These are phyloP conservation scores for Aspergillus sp. DNA, from an alignment of 2,329 filamentous ascomycete genomes.

Conservation along the genomic window DNA sequence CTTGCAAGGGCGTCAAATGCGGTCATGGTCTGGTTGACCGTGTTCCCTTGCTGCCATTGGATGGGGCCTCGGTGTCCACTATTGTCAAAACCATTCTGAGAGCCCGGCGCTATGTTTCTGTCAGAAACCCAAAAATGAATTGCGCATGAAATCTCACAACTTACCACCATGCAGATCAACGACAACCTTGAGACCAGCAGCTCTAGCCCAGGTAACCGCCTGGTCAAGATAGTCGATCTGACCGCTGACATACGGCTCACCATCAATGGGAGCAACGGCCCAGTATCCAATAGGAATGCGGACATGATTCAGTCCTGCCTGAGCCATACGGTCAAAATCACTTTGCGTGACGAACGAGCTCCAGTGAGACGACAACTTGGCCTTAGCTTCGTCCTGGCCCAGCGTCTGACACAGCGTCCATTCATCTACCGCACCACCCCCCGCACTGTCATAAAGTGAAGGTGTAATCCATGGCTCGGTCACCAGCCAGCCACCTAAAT, in stretches of 20 bases:
- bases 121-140: not conserved
- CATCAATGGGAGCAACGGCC: conserved; percentile 57
- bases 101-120: conserved; percentile 52
- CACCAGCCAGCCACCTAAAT: conserved; percentile 66
- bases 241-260: conserved; percentile 64
- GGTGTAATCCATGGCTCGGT: conserved; percentile 67
- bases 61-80: conserved; percentile 53
- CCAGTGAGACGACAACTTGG: conserved; percentile 59
- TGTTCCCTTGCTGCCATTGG: conserved; percentile 42
- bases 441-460: conserved; percentile 57
- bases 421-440: conserved; percentile 58
- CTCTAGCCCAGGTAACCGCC: conserved; percentile 61
- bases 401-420: conserved; percentile 55
- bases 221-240: conserved; percentile 60
- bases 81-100: conserved; percentile 70
- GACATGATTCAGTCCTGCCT: conserved; percentile 62
- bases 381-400: conserved; percentile 51
- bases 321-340: conserved; percentile 60
- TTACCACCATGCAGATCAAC: conserved; percentile 68
- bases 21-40: conserved; percentile 46
- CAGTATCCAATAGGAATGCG: conserved; percentile 69
- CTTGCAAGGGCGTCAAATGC: conserved; percentile 60
- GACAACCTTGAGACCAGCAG: conserved; percentile 62
- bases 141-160: conserved; percentile 17
- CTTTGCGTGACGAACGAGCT: conserved; percentile 57